These are phyloP conservation scores for Aspergillus melleus DNA, from an alignment of 2,329 filamentous ascomycete genomes.

Conservation along the genomic window DNA sequence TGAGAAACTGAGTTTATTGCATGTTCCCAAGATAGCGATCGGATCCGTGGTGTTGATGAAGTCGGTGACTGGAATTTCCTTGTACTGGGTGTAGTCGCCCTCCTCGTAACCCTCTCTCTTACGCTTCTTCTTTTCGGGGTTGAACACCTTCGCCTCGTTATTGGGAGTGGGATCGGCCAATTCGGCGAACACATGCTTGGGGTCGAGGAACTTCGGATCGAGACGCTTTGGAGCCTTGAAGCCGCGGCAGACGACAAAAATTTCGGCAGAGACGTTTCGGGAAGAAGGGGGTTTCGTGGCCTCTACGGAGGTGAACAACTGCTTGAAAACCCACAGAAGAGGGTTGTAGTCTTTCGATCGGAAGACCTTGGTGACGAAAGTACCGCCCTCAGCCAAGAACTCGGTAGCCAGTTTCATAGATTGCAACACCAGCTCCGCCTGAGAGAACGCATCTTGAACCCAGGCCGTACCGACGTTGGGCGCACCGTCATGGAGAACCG, in stretches of 20 bases:
- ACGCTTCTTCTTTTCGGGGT: conserved; percentile 94
- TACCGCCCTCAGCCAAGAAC: conserved; percentile 84
- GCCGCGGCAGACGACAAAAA: conserved; percentile 94
- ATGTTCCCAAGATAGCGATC: conserved; percentile 82
- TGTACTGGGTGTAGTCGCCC: conserved; percentile 89
- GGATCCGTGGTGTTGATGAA: conserved; percentile 94
- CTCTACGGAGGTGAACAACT: conserved; percentile 92
- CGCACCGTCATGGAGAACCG: conserved; percentile 92
- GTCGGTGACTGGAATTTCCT: conserved; percentile 82
- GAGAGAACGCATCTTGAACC: conserved; percentile 97
- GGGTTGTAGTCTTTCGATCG: conserved; percentile 96
- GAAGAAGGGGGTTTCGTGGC: conserved; percentile 96
- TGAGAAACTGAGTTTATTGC: conserved; percentile 81
- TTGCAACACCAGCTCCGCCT: conserved; percentile 88
- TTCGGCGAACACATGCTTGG: conserved; percentile 88
- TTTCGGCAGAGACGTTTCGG: conserved; percentile 94
- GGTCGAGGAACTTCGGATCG: conserved; percentile 89
- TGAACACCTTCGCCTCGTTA: conserved; percentile 97
- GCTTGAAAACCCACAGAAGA: conserved; percentile 95
- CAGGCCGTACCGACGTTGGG: conserved; percentile 97
- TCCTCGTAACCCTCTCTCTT: conserved; percentile 98
- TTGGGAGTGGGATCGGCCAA: conserved; percentile 82
- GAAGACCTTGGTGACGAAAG: conserved; percentile 97
- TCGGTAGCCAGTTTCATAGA: conserved; percentile 92
- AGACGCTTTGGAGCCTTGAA: conserved; percentile 94